Evolutionary conservation across 768 basidiomycete genomes (phyloP), one percentile per base, ranked within the genome.

Genomic region (Rossbeevera mucosa): DNA sequence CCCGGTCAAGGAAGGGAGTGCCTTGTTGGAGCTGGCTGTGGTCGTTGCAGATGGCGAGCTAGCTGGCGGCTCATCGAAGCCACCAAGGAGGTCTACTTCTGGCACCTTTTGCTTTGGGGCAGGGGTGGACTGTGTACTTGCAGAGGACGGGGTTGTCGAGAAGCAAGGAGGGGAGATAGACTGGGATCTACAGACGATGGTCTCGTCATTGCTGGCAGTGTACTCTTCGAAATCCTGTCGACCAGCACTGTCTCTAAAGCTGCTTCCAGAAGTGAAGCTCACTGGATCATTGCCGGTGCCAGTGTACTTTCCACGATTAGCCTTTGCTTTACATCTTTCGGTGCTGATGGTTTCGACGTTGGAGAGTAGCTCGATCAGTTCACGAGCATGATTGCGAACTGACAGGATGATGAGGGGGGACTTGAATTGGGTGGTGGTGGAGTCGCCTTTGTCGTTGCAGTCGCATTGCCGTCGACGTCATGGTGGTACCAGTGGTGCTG

Each of bases 361-460:
- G 1, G 82, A 78, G 3, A 99, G 79, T 2, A 99, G 79, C 49
- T 94, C 91, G n/a, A 90, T 91, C 24, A 99, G 75, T 70, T 98
- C 95, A 31, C 85, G 85, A 22, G 95, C 82, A 20, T 96, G 86
- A 66, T 98, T 97, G 44, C 96, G 90, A 48, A 99, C 96, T 98
- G 48, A 65, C 13, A n/a, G 45, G 33, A 51, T 33, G 26, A 36
- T 7, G 18, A 33, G 3, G 18, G 0, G 30, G 16, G 21, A 13
- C 1, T 16, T 22, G 33, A n/a, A 18, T n/a, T 14, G 38, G 28
- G 22, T 6, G 4, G 13, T n/a, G n/a, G n/a, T n/a, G 28, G 11
- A n/a, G 26, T 99, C 98, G 45, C 92, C 94, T 73, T 95, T 95
- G 57, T 98, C 95, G 59, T 99, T n/a, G n/a, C n/a, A n/a, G n/a